Percentiles rank a stretch among this genome's conserved stretches.
Evolutionary conservation across 805 yeast species (phyloP).

Genomic region (Alloascoidea africana): DNA sequence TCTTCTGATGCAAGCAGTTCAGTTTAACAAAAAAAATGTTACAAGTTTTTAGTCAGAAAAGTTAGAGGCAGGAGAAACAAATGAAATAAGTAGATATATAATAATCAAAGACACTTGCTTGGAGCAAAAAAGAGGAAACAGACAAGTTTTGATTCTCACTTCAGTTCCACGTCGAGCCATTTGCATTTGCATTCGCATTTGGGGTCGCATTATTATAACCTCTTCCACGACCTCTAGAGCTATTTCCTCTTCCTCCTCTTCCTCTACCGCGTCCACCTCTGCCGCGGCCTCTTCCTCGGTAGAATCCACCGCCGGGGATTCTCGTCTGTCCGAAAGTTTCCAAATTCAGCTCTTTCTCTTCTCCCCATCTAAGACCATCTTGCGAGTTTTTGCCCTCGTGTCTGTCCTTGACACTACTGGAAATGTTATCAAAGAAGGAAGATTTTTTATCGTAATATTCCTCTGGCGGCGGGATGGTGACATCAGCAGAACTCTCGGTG

Average conservation of each 20-base stretch:
- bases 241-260: slow-evolving; percentile 19
- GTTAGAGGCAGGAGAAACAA: no score
- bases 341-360: slow-evolving; percentile 56
- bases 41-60: no score
- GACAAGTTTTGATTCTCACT: no score
- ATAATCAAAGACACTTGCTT: no score
- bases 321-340: slow-evolving; percentile 77
- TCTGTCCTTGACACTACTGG: slow-evolving; percentile 34
- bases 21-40: no score
- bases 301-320: slow-evolving; percentile 25
- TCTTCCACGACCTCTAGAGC: slow-evolving; percentile 21
- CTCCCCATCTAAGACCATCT: slow-evolving; percentile 44
- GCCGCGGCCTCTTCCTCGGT: slow-evolving; percentile 34
- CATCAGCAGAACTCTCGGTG: slow-evolving; percentile 6
- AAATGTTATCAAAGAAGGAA: slow-evolving; percentile 80
- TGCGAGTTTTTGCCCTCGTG: slow-evolving; percentile 25
- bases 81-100: no score
- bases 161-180: no score
- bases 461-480: slow-evolving; percentile 9
- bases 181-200: no score
- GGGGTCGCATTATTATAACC: no score
- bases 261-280: slow-evolving; percentile 34
- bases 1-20: no score
- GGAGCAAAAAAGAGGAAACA: no score
- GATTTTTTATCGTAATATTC: slow-evolving; percentile 59